Evolutionary conservation across 1,284 basidiomycete genomes (phyloP), one percentile per base, ranked within the genome.

Genomic region (Paramarasmius palmivorus): DNA sequence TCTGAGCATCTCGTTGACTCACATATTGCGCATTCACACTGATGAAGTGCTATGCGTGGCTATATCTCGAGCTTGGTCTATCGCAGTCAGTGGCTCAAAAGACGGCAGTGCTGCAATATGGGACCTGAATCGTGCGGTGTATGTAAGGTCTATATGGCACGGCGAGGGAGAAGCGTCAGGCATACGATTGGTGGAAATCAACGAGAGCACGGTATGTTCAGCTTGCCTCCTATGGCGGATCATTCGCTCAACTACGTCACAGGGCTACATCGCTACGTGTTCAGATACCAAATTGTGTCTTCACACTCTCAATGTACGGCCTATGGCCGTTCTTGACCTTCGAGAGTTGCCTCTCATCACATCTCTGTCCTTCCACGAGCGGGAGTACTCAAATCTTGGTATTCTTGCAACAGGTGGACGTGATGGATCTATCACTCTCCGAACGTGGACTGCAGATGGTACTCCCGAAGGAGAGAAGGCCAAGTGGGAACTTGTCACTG

Each of bases 51-150:
- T 79, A 0, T 88, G 84, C 61, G 74, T 97, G 2, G 75, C 86
- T 2, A 86, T 90, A 0, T 96, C 91, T 14, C 76, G 88, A 32
- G 73, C 86, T 0, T 97, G 93, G 93, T 92, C 90, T 1, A 65
- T 95, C 19, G 81, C 87, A 14, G 83, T 96, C 42, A 95, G 90
- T 57, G 93, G 93, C 5, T 90, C 91, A 5, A 79, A 82, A 56
- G 93, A 97, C 61, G 89, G 92, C 1, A 91, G 86, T 55, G 93
- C 89, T 0, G 88, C 89, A 14, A 62, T 97, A 6, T 98, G 95
- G 95, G 95, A 98, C 66, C 77, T 93, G 52, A 97, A 98, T 64
- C 78, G 87, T 37, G 84, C 89, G 14, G 72, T 83, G 1, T 94
- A 94, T 60, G 82, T 89, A 12, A 74, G 87, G 50, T 88, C 88